These are phyloP conservation scores for Yamadazyma buinensis DNA, from an alignment of 1,139 yeast species.

Conservation along the genomic window DNA sequence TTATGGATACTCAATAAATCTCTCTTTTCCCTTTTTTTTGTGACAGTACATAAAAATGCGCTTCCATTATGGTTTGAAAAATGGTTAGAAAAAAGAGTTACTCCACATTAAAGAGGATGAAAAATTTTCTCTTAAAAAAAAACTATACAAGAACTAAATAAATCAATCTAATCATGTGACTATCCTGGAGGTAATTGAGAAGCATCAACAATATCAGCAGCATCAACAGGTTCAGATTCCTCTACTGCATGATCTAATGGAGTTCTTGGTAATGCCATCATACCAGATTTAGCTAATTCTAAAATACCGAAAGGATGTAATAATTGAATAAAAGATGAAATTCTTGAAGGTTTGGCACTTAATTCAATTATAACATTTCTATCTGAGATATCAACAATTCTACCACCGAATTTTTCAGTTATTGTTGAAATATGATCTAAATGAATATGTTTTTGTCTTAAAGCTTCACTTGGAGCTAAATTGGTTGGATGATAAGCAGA, in stretches of 20 bases:
- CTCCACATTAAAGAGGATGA: too few species aligned
- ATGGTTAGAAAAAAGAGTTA: too few species aligned
- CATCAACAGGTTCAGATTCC: conserved; percentile 51
- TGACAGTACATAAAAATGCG: too few species aligned
- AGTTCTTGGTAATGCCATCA: conserved; percentile 98
- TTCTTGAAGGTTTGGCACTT: conserved; percentile 88
- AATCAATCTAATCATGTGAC: conserved; percentile 8
- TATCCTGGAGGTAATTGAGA: conserved; percentile 94
- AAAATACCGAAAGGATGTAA: conserved; percentile 94
- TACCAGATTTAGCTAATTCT: conserved; percentile 96
- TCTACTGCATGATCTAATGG: conserved; percentile 58
- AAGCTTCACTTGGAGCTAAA: conserved; percentile 85
- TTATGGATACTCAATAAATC: too few species aligned
- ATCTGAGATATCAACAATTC: conserved; percentile 86
- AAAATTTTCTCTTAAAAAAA: too few species aligned
- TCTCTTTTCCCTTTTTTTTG: too few species aligned
- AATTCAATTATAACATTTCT: conserved; percentile 92
- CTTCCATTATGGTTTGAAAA: too few species aligned
- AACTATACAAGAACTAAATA: background rate
- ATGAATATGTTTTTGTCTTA: conserved; percentile 90
- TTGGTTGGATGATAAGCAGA: conserved; percentile 81
- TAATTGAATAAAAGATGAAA: conserved; percentile 80
- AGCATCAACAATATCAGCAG: conserved; percentile 72
- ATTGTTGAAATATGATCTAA: conserved; percentile 78
- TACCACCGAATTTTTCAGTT: conserved; percentile 88